A percentile compares a stretch with the other conserved stretches of the same genome.
phyloP scores from a whole-genome alignment of 257 asterid genomes.

The Ligustrum vulgare region DNA sequence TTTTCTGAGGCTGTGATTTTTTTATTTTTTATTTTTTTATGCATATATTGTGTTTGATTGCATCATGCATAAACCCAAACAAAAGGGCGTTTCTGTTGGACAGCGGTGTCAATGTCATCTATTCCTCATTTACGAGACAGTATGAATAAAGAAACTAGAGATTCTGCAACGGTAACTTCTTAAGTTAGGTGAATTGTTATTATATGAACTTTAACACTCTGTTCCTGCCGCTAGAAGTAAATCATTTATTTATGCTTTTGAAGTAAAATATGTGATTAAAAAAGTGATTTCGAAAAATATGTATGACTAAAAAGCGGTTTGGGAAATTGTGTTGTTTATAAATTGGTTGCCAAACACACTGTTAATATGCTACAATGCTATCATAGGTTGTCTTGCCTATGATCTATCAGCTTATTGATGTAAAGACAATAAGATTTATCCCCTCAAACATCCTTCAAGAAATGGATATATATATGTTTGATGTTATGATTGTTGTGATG shows the following conservation, averaged over 20 bases:
- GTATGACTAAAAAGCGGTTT: too few relatives aligned
- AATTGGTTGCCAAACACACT: too few relatives aligned
- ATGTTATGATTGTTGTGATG: not conserved
- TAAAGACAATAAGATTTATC: not conserved
- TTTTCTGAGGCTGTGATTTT: conserved; percentile 12
- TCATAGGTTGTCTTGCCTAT: not conserved
- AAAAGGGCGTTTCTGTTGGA: not conserved
- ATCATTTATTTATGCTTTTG: too few relatives aligned
- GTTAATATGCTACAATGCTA: not conserved
- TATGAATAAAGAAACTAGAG: not conserved
- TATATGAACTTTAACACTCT: too few relatives aligned
- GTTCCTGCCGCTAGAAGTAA: too few relatives aligned
- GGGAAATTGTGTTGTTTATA: too few relatives aligned
- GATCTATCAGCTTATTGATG: not conserved
- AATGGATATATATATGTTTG: not conserved
- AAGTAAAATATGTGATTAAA: too few relatives aligned
- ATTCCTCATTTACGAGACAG: not conserved
- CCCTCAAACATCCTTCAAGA: not conserved
- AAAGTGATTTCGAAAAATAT: too few relatives aligned
- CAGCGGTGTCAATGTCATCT: not conserved
- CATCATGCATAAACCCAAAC: not conserved
- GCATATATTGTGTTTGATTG: not conserved
- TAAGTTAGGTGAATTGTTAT: not conserved
- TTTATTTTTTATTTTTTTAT: too few relatives aligned
- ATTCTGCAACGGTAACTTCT: not conserved